Percentiles rank a stretch among this genome's conserved stretches.
phyloP scores from a whole-genome alignment of 371 early-diverging fungal genomes.

The Apophysomyces trapeziformis region DNA sequence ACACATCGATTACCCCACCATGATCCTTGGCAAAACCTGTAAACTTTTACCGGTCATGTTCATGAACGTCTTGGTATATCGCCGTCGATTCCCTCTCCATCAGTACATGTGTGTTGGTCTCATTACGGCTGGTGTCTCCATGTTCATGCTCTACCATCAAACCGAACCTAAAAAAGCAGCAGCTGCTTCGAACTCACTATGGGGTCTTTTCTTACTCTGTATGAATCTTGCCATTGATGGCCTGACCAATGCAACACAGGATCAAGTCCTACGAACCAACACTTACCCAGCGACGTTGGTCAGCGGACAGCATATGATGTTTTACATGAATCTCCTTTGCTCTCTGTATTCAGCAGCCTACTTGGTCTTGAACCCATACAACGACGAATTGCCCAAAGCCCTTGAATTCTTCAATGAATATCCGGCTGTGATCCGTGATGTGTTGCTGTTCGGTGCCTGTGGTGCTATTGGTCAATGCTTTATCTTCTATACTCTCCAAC shows the following conservation, averaged over 20 bases:
- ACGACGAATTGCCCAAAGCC: slow-evolving; percentile 81
- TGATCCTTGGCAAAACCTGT: slow-evolving; percentile 97
- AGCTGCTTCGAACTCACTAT: slow-evolving; percentile 59
- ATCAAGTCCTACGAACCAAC: slow-evolving; percentile 86
- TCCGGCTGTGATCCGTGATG: slow-evolving; percentile 82
- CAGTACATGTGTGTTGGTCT: slow-evolving; percentile 86
- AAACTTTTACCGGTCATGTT: slow-evolving; percentile 96
- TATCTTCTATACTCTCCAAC: slow-evolving; percentile 93
- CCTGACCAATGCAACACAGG: slow-evolving; percentile 96
- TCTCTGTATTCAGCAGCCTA: slow-evolving; percentile 71
- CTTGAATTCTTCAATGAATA: slow-evolving; percentile 75
- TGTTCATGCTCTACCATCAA: slow-evolving; percentile 90
- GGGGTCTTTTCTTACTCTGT: slow-evolving; percentile 82
- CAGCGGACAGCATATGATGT: slow-evolving; percentile 96
- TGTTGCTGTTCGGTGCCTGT: slow-evolving; percentile 86
- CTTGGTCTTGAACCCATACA: slow-evolving; percentile 69
- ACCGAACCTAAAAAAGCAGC: slow-evolving; percentile 48
- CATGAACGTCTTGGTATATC: slow-evolving; percentile 93
- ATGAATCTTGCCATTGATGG: slow-evolving; percentile 94
- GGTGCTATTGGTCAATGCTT: slow-evolving; percentile 98
- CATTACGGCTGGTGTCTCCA: slow-evolving; percentile 89
- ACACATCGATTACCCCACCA: slow-evolving; percentile 97
- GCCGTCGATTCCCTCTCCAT: slow-evolving; percentile 78
- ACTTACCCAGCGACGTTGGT: slow-evolving; percentile 43
- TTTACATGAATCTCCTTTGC: slow-evolving; percentile 91